Conservation (phyloP, 176 grass and related monocot genomes). For the Areca catechu region DNA sequence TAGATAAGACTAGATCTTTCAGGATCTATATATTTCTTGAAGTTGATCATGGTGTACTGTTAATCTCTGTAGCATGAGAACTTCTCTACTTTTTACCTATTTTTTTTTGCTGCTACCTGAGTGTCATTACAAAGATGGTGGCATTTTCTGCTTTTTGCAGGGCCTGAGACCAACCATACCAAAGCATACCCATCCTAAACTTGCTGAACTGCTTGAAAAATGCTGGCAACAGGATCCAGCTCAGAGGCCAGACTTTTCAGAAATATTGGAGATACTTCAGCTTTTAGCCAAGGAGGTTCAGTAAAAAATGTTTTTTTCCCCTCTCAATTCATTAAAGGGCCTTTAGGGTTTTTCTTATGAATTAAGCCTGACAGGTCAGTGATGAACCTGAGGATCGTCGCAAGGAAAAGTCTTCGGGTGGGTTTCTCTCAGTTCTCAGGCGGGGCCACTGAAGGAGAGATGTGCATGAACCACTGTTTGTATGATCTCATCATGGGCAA, state of each 20-base stretch:
- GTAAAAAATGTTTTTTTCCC: background rate
- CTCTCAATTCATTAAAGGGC: background rate
- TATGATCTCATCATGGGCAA: no score
- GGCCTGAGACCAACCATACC: slow-evolving; percentile 87
- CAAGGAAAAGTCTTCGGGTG: slow-evolving; percentile 58
- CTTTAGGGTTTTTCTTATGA: background rate
- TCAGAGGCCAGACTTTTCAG: slow-evolving; percentile 56
- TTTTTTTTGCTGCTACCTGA: no score
- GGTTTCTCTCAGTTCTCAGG: slow-evolving; percentile 66
- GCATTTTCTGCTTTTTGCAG: slow-evolving; percentile 20
- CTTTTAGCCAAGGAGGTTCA: slow-evolving; percentile 61
- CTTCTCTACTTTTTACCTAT: no score
- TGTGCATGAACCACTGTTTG: no score
- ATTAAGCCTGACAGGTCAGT: slow-evolving; percentile 38
- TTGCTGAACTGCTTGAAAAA: slow-evolving; percentile 71
- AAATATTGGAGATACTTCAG: slow-evolving; percentile 58
- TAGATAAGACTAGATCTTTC: no score
- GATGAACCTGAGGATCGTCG: slow-evolving; percentile 44
- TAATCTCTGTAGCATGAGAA: no score
- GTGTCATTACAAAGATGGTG: no score
- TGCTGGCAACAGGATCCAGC: slow-evolving; percentile 67
- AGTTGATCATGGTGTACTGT: no score
- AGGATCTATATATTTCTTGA: no score
- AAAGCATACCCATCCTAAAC: slow-evolving; percentile 60
- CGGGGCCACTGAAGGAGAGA: slow-evolving; percentile 3